Base-by-base conservation (phyloP, 1,284 basidiomycete genomes). In the Cryptococcus sp. region DNA sequence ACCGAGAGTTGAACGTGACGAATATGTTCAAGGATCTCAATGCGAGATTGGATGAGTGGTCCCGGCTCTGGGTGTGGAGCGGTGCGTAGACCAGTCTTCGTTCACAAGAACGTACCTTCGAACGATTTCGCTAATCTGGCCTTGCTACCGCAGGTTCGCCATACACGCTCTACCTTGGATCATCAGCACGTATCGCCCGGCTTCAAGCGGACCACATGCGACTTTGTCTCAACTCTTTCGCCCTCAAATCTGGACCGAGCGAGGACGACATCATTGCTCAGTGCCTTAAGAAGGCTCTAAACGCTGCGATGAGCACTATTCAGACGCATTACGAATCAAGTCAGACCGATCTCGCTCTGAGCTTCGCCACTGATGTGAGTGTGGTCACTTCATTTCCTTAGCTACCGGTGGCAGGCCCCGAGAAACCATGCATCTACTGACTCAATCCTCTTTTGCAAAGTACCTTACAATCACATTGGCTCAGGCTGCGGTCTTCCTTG, bases 361-460 rank as follows among this genome's bases (percentile, higher is more conserved):
- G 67, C 47, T 73, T 70, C 54, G 72, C 70, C 1, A 68, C 68
- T 2, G 72, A 73, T 55, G 69, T 71, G 54, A 63, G 68, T 64
- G 4, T 15, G 15, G 41, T 44, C 15, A 16, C 41, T 10, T 34
- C 8, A 7, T 13, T 34, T 10, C 29, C 8, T 34, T 5, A 34
- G 13, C 5, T 34, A 13, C 29, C 29, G 8, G 13, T 10, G 29
- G 29, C 29, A n/a, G n/a, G n/a, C n/a, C n/a, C n/a, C n/a, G n/a
- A n/a, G n/a, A n/a, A n/a, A n/a, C n/a, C n/a, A 5, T 34, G 29
- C 29, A 34, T 13, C 29, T 23, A 13, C 11, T 19, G 46, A 44
- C 16, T 13, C 22, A 13, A 16, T 37, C 29, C 20, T n/a, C 45
- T 37, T 26, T 25, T 5, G 19, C 45, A 16, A 43, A 71, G 69